phyloP scores from a whole-genome alignment of 331 rosid genomes.

The Saraca asoca region DNA sequence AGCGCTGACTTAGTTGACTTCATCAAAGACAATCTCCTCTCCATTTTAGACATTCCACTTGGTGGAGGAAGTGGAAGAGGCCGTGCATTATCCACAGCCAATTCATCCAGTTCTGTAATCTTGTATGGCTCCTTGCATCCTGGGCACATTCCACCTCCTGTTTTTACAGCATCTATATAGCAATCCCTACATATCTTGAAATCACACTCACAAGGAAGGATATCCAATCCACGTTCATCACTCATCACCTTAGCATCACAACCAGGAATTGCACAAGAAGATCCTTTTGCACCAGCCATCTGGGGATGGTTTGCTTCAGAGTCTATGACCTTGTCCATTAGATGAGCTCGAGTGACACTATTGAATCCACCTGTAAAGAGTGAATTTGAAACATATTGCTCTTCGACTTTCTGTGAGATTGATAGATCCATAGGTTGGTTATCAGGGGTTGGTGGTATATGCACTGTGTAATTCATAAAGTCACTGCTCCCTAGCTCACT shows the following conservation, averaged over 20 bases:
- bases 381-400: conserved; percentile 61
- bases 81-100: conserved; percentile 43
- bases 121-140: conserved; percentile 76
- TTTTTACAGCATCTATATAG: conserved; percentile 64
- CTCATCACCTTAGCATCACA: conserved; percentile 84
- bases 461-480: conserved; percentile 59
- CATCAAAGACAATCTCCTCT: conserved; percentile 70
- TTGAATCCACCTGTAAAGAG: conserved; percentile 72
- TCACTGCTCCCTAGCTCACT: conserved; percentile 53
- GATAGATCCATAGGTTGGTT: conserved; percentile 64
- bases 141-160: conserved; percentile 63
- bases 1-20: conserved; percentile 63
- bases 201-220: conserved; percentile 89
- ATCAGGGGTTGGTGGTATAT: conserved; percentile 71
- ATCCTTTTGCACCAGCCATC: conserved; percentile 87
- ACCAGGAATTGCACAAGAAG: conserved; percentile 76
- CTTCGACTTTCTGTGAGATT: conserved; percentile 62
- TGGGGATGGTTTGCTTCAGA: conserved; percentile 84
- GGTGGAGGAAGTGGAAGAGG: conserved; percentile 60
- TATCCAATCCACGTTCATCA: conserved; percentile 67
- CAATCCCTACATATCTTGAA: conserved; percentile 83
- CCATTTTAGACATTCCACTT: conserved; percentile 60
- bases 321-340: conserved; percentile 80
- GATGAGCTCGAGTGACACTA: conserved; percentile 61
- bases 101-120: conserved; percentile 52